These are phyloP conservation scores for Septoria linicola DNA, from an alignment of 2,329 filamentous ascomycete species.

Conservation along the genomic window DNA sequence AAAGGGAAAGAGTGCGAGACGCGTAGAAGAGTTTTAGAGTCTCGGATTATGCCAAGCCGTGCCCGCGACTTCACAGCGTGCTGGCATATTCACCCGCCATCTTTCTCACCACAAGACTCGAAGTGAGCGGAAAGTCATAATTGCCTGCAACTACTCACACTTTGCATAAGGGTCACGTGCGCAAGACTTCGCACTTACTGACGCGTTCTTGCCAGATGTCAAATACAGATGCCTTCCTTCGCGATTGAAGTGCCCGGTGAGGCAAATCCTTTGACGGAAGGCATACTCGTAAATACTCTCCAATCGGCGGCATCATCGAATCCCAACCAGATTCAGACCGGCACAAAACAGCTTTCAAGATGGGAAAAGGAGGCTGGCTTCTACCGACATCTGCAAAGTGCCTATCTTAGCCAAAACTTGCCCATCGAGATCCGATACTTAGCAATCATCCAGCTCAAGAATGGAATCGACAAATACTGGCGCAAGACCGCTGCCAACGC, in stretches of 20 bases:
- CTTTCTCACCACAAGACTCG: too few species aligned
- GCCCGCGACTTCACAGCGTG: too few species aligned
- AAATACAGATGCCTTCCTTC: conserved; percentile 26
- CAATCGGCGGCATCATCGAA: conserved; percentile 49
- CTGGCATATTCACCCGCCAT: too few species aligned
- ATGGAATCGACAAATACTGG: conserved; percentile 95
- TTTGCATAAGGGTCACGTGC: too few species aligned
- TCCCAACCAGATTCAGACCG: conserved; percentile 51
- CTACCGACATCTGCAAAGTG: conserved; percentile 55
- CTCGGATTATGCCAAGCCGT: background rate
- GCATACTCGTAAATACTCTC: conserved; percentile 50
- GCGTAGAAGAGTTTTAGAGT: conserved; percentile 2
- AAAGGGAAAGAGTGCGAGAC: conserved; percentile 26
- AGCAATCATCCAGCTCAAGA: conserved; percentile 91
- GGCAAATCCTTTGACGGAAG: conserved; percentile 59
- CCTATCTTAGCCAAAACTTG: conserved; percentile 77
- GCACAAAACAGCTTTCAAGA: conserved; percentile 52
- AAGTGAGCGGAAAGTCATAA: too few species aligned
- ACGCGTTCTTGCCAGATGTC: background rate
- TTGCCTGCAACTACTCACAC: too few species aligned
- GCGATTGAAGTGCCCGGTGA: conserved; percentile 74
- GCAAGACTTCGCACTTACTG: too few species aligned
- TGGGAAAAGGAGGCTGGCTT: conserved; percentile 52
- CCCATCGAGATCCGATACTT: conserved; percentile 80
- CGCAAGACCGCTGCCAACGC: conserved; percentile 71